Base-by-base conservation (phyloP, 2,329 filamentous ascomycete genomes). In the Chaetomium strumarium region DNA sequence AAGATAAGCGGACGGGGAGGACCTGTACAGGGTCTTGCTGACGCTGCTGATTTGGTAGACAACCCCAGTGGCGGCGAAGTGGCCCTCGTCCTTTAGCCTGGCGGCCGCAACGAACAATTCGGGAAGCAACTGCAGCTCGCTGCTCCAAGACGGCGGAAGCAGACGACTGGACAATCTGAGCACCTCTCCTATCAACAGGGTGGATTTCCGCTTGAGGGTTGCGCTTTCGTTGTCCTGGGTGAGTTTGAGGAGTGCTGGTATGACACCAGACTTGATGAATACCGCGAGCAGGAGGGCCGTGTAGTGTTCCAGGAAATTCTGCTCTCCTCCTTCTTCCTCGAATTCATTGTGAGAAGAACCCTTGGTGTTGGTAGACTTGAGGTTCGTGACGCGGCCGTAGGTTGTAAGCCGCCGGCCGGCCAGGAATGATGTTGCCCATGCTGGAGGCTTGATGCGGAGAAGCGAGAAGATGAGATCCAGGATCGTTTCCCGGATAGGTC, bases 11-110 rank as follows among this genome's bases (percentile, higher is more conserved):
- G 77, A 74, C 1, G 79, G 78, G 6, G 82, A 80, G 44, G 89
- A 95, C 52, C 90, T 81, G 65, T 95, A 95, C 13, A 99, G 73
- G 0, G 91, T 97, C 57, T 90, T 83, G 67, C 92, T 99, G 60
- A 99, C 90, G 66, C 92, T 96, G 71, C 96, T 96, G 49, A 99
- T 95, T 66, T 97, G 93, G 64, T 97, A 99, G 12, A 99, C 89
- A 16, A 95, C 95, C 8, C 90, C 85, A 8, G 90, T 91, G 7
- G 92, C 90, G 52, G 87, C 77, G 60, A 91, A 91, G 50, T 89
- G 84, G 20, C 83, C 79, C 30, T 91, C 82, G 17, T 83, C 76
- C 19, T 81, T 75, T 61, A 91, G 89, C 33, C 83, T 79, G 2
- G 88, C 79, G 5, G 91, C 90, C 0, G 85, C 83, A 7, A 85